A percentile compares a stretch with the other conserved stretches of the same genome.
Evolutionary conservation across 2,329 filamentous ascomycete genomes (phyloP).

Genomic region (Paracorniculantispora psalliotae): DNA sequence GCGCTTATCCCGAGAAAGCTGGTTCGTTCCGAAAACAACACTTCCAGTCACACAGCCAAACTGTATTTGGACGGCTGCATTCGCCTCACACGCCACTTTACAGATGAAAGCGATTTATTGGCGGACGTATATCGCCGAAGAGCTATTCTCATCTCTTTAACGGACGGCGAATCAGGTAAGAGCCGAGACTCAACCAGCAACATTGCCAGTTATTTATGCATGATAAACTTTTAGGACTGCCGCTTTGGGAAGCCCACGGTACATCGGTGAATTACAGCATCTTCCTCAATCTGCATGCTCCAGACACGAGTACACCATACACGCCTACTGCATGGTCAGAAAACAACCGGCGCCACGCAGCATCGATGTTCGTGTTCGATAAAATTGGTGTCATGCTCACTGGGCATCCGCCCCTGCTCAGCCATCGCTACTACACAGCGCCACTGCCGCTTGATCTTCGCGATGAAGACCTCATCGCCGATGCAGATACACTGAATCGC

Average conservation of each 20-base stretch:
- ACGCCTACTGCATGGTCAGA: slow-evolving; percentile 7
- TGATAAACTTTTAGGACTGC: background rate
- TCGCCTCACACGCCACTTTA: slow-evolving; percentile 6
- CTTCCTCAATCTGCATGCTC: background rate
- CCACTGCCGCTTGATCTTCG: slow-evolving; percentile 50
- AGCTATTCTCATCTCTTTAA: background rate
- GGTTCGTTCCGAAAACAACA: background rate
- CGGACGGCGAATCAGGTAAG: slow-evolving; percentile 12
- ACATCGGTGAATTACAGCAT: slow-evolving; percentile 1
- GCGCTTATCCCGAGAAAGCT: background rate
- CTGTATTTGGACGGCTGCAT: slow-evolving; percentile 8
- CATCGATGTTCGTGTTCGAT: slow-evolving; percentile 29
- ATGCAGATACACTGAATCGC: slow-evolving; percentile 17
- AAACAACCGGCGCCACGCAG: slow-evolving; percentile 5
- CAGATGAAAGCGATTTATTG: slow-evolving; percentile 8
- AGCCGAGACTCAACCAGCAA: background rate
- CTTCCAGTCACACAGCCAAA: background rate
- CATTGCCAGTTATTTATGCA: background rate
- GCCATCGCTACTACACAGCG: slow-evolving; percentile 48
- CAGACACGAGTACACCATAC: background rate
- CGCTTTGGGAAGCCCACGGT: slow-evolving; percentile 6
- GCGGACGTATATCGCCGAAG: slow-evolving; percentile 9
- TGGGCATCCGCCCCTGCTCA: slow-evolving; percentile 49
- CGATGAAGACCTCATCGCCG: slow-evolving; percentile 43
- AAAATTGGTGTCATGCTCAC: slow-evolving; percentile 48